phyloP scores from a whole-genome alignment of 805 yeast genomes.

The Phaffomyces thermotolerans region DNA sequence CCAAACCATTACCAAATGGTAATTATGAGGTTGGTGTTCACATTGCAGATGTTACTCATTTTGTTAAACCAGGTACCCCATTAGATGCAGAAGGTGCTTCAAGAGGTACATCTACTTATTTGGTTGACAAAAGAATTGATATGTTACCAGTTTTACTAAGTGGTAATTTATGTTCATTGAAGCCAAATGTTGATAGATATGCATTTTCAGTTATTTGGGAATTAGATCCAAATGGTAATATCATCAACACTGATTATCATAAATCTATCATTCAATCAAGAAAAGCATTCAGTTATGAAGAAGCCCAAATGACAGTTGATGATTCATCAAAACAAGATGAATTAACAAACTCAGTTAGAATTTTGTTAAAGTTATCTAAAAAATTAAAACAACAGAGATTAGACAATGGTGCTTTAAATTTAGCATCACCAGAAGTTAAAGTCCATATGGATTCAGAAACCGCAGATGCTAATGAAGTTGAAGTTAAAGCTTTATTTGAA shows the following conservation, averaged over 20 bases:
- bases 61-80: constrained; percentile 88
- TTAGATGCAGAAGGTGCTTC: constrained; percentile 94
- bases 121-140: constrained; percentile 97
- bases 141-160: constrained; percentile 95
- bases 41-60: constrained; percentile 97
- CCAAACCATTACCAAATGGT: constrained; percentile 77
- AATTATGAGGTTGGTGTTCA: constrained; percentile 97
- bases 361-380: constrained; percentile 70
- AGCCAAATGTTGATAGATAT: constrained; percentile 91
- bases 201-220: constrained; percentile 98
- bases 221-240: constrained; percentile 77
- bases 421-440: constrained; percentile 97
- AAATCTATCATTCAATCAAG: constrained; percentile 87
- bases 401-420: constrained; percentile 92
- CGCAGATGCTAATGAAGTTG: constrained; percentile 93
- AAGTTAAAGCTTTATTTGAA: constrained; percentile 77
- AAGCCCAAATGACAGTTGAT: constrained; percentile 88
- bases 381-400: constrained; percentile 77
- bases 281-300: constrained; percentile 91
- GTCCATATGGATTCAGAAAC: constrained; percentile 97
- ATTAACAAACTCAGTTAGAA: constrained; percentile 83
- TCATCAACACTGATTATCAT: constrained; percentile 68
- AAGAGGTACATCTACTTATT: constrained; percentile 93
- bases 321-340: constrained; percentile 72
- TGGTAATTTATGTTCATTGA: constrained; percentile 90